Evolutionary conservation across 1,139 yeast species (phyloP).

Genomic region (Taphrina confusa): DNA sequence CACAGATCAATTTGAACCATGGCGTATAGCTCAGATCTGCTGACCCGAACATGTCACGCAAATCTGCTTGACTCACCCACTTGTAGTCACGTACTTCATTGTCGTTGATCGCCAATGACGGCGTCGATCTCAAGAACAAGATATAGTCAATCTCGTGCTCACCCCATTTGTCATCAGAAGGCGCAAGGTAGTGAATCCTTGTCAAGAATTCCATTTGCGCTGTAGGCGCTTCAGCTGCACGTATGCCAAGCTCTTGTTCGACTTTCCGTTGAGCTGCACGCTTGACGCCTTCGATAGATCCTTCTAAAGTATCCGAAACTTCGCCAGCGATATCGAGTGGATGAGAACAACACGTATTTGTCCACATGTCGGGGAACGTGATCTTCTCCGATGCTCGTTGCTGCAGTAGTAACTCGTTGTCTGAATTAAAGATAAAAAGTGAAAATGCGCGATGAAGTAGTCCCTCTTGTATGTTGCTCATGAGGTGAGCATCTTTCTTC

Average conservation of each 20-base stretch:
- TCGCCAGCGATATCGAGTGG: constrained; percentile 84
- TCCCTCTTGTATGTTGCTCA: constrained; percentile 82
- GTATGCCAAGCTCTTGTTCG: constrained; percentile 88
- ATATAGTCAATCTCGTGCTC: constrained; percentile 98
- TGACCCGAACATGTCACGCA: constrained; percentile 76
- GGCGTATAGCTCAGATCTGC: constrained; percentile 73
- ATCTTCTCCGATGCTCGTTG: constrained; percentile 95
- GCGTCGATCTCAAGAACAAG: constrained; percentile 68
- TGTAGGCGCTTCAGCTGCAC: constrained; percentile 57
- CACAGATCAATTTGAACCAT: constrained; percentile 96
- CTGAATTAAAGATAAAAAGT: constrained; percentile 80
- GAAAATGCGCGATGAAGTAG: constrained; percentile 93
- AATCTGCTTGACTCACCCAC: constrained; percentile 69
- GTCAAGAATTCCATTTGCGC: constrained; percentile 78
- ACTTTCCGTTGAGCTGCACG: constrained; percentile 89
- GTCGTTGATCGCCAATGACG: constrained; percentile 49
- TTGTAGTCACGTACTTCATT: constrained; percentile 77
- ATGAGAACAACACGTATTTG: constrained; percentile 98
- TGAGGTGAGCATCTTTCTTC: constrained; percentile 85
- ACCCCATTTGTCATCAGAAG: constrained; percentile 86
- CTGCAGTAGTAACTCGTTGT: constrained; percentile 76
- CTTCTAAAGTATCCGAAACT: constrained; percentile 49
- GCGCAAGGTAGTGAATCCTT: constrained; percentile 91
- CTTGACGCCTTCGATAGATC: constrained; percentile 75
- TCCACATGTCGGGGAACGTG: constrained; percentile 90